Evolutionary conservation across 1,284 basidiomycete genomes (phyloP).

Genomic region (Rhodotorula sp.): DNA sequence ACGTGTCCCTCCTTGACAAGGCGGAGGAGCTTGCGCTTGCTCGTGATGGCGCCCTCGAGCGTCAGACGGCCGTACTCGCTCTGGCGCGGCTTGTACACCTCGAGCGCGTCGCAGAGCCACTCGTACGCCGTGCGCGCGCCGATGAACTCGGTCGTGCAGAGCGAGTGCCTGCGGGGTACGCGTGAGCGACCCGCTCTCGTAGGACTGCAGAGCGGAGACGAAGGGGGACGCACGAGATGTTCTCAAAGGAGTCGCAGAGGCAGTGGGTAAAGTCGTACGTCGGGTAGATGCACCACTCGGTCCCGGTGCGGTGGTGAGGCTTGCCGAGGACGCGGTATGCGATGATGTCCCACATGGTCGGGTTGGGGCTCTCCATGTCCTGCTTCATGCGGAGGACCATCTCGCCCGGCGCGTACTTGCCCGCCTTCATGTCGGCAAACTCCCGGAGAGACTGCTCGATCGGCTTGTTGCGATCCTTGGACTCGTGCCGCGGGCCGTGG

Average conservation of each 20-base stretch:
- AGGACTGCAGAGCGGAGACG: not conserved
- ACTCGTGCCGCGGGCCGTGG: conserved; percentile 80
- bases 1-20: conserved; percentile 86
- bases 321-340: conserved; percentile 92
- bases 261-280: conserved; percentile 99
- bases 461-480: conserved; percentile 79
- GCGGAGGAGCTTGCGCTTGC: conserved; percentile 91
- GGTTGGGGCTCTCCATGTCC: conserved; percentile 85
- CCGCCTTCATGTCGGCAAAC: conserved; percentile 91
- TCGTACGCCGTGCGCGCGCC: conserved; percentile 97
- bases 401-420: conserved; percentile 84
- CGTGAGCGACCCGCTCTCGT: not conserved
- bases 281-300: conserved; percentile 84
- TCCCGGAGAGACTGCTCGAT: conserved; percentile 80
- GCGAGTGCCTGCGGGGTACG: conserved; percentile 71
- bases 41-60: conserved; percentile 93
- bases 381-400: conserved; percentile 97
- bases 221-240: conserved; percentile 90
- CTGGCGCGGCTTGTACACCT: conserved; percentile 97
- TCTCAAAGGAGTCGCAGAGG: conserved; percentile 96
- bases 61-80: conserved; percentile 95
- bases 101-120: conserved; percentile 96
- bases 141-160: conserved; percentile 97
- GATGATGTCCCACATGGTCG: conserved; percentile 99
- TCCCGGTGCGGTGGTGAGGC: conserved; percentile 89